Evolutionary conservation across 495 filamentous ascomycete species (phyloP).

Genomic region (Podospora comata): DNA sequence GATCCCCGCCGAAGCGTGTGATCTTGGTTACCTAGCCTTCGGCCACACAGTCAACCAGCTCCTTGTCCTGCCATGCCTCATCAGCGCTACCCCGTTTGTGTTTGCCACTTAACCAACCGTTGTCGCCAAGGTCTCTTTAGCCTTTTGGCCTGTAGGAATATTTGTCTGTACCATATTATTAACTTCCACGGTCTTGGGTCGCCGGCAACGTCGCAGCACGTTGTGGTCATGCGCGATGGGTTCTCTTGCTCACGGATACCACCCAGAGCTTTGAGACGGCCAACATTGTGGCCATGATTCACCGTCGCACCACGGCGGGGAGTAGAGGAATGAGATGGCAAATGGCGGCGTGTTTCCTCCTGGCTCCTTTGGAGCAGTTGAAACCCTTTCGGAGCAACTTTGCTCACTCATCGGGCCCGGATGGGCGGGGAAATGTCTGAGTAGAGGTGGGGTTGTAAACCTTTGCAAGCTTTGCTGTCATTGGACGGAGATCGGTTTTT

Average conservation of each 20-base stretch:
- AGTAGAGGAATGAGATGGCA: background rate
- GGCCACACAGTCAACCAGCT: background rate
- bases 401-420: background rate
- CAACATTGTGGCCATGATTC: background rate
- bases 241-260: background rate
- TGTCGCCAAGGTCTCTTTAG: background rate
- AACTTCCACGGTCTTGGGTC: constrained; percentile 1
- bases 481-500: background rate
- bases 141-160: constrained; percentile 3
- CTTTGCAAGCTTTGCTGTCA: background rate
- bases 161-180: constrained; percentile 7
- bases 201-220: background rate
- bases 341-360: background rate
- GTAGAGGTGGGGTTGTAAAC: constrained; percentile 5
- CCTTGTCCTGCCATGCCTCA: background rate
- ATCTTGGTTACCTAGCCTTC: background rate
- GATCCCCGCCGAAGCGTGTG: background rate
- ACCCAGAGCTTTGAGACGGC: background rate
- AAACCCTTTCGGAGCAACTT: background rate
- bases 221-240: background rate
- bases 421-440: background rate
- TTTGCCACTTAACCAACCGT: background rate
- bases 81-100: background rate
- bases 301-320: background rate
- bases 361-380: background rate